Base-by-base conservation (phyloP, 495 filamentous ascomycete species). In the Hypoxylon intermedium region DNA sequence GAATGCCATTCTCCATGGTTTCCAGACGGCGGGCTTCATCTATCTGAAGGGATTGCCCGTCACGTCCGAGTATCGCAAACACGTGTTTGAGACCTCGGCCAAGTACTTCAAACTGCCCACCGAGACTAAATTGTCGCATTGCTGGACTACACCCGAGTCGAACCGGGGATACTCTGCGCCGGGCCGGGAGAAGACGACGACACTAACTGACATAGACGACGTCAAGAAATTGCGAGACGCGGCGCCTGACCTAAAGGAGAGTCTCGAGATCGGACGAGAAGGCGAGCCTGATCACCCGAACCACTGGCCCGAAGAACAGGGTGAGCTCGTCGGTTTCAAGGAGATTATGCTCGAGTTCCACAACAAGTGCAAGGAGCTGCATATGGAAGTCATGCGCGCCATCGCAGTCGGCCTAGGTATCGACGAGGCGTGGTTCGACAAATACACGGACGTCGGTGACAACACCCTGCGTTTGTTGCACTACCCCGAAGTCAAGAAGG, bases 401-500 rank as follows among this genome's bases (percentile, higher is more conserved):
- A 93, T 98, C 53, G 93, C 92, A 0, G 74, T 96, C 6, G 93
- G 91, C 0, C 83, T 98, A 82, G 88, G 83, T 0, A 74, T 96
- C 7, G 83, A 87, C 0, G 80, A 85, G 49, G 68, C 69, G 1
- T 96, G 87, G 77, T 98, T 98, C 64, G 93, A 97, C 60, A 67
- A 72, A 5, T 95, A 82, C 65, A 85, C 88, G 2, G 81, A 85
- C 57, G 78, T 69, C 0, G 91, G 89, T 0, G 92, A 97, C 68
- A 97, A 97, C 66, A 97, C 82, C 1, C 78, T 98, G 21, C 83
- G 93, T n/a, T 74, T 97, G 45, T 77, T 98, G 59, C 93, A 97
- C 68, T 97, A 98, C 68, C 93, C 92, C 0, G 74, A 81, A 6
- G 88, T 93, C 1, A 66, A 70, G 20, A 85, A 83, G 48, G 77